Base-by-base conservation (phyloP, 1,284 basidiomycete species). In the Cutaneotrichosporon sp. region DNA sequence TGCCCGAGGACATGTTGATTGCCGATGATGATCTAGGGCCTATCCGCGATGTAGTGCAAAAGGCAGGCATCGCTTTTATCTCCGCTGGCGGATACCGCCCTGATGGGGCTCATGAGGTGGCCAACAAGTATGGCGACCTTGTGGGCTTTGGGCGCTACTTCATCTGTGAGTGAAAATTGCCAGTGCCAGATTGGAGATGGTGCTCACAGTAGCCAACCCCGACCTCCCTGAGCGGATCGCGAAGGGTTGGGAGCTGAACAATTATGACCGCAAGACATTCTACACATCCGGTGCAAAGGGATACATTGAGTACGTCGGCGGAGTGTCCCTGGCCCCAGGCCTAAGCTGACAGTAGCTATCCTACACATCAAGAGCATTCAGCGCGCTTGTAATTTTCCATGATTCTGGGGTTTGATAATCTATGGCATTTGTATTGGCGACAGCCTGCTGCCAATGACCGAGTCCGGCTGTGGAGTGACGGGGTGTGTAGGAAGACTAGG, bases 101-200 rank as follows among this genome's bases (percentile, higher is more conserved):
- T 4, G 66, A 74, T 12, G 53, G 49, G 12, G 71, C 70, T 0
- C 46, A 51, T 14, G 54, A 60, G 25, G 59, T 62, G 10, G 66
- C 59, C 49, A 70, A 66, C 59, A 66, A 57, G 68, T 70, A 54
- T 64, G 78, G 57, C 38, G 75, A 75, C 51, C 59, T 79, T 3
- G 60, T 82, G 27, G 78, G 75, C 0, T 79, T 81, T 55, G 82
- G 82, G 1, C 65, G 81, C 37, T 62, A 67, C 47, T 83, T 76
- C 56, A 79, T 79, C 53, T 71, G 74, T 78, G 62, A 57, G 72
- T 65, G 14, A n/a, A n/a, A n/a, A n/a, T n/a, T n/a, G n/a, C n/a
- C n/a, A n/a, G n/a, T n/a, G n/a, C 5, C 14, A 11, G 11, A 35
- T 24, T 10, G 17, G 29, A 31, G 29, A 31, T 31, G 29, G 29